phyloP scores from a whole-genome alignment of 192 early-diverging fungal genomes.

The Rhizoclosmatium globosum region DNA sequence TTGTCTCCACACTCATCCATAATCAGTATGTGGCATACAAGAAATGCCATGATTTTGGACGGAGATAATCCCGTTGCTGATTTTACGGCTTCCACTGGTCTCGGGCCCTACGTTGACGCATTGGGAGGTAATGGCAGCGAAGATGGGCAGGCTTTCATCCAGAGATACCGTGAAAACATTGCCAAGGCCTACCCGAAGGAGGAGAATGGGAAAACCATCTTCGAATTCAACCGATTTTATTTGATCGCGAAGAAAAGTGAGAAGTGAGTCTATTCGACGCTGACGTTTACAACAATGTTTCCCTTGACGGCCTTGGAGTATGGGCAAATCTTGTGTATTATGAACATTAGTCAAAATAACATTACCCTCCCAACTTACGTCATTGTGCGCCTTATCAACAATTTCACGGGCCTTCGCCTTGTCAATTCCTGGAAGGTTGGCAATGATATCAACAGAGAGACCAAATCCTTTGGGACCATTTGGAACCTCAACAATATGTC shows the following conservation, averaged over 20 bases:
- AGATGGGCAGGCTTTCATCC: slow-evolving; percentile 12
- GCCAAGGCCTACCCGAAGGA: slow-evolving; percentile 28
- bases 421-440: slow-evolving; percentile 40
- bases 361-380: not conserved
- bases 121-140: slow-evolving; percentile 18
- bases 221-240: slow-evolving; percentile 29
- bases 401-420: slow-evolving; percentile 38
- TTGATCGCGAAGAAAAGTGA: slow-evolving; percentile 2
- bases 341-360: not conserved
- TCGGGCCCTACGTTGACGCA: slow-evolving; percentile 24
- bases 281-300: slow-evolving; percentile 45
- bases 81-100: slow-evolving; percentile 31
- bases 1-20: not conserved
- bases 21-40: slow-evolving; percentile 20
- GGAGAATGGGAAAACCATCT: slow-evolving; percentile 9
- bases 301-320: slow-evolving; percentile 48
- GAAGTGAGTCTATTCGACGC: slow-evolving; percentile 3
- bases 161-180: slow-evolving; percentile 19
- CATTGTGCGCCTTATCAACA: slow-evolving; percentile 42
- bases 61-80: slow-evolving; percentile 34
- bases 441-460: slow-evolving; percentile 39
- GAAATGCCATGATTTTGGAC: slow-evolving; percentile 10
- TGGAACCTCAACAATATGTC: slow-evolving; percentile 17
- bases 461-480: slow-evolving; percentile 35
- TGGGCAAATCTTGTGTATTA: slow-evolving; percentile 46